phyloP scores from a whole-genome alignment of 768 basidiomycete genomes.

The Tulasnella sp. region DNA sequence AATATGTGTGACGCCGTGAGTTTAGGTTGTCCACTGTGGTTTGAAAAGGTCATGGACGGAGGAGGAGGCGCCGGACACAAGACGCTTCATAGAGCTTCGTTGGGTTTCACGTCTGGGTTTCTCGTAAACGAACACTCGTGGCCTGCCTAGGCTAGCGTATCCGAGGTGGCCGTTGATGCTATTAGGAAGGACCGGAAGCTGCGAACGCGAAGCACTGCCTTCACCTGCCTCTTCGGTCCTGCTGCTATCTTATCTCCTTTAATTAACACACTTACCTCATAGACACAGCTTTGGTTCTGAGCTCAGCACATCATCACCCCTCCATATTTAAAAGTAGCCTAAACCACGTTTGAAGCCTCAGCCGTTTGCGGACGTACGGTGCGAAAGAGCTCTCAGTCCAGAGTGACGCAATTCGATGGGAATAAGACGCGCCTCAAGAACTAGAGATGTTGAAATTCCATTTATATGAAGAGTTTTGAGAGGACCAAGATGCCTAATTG shows the following conservation, averaged over 20 bases:
- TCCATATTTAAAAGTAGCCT: neutral
- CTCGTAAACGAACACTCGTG: neutral
- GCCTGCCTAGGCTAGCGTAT: neutral
- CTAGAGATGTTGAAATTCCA: no score
- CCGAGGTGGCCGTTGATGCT: neutral
- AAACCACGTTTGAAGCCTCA: neutral
- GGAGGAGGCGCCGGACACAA: neutral
- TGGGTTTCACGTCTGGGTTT: neutral
- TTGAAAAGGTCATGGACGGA: neutral
- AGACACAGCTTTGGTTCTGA: neutral
- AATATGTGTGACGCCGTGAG: neutral
- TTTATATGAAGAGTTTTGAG: neutral
- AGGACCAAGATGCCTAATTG: neutral
- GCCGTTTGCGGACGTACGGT: neutral
- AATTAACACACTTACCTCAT: neutral
- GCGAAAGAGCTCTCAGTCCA: no score
- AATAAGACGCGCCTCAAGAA: neutral
- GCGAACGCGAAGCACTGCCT: neutral
- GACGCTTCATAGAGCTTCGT: neutral
- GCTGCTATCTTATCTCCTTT: constrained; percentile 2
- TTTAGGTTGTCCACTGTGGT: neutral
- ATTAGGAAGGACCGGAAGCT: neutral
- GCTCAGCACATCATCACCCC: neutral
- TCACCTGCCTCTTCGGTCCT: neutral
- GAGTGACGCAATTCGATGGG: neutral